A percentile compares a stretch with the other conserved stretches of the same genome.
These are phyloP conservation scores for Xylaria grammica DNA, from an alignment of 495 filamentous ascomycete species.

Conservation along the genomic window DNA sequence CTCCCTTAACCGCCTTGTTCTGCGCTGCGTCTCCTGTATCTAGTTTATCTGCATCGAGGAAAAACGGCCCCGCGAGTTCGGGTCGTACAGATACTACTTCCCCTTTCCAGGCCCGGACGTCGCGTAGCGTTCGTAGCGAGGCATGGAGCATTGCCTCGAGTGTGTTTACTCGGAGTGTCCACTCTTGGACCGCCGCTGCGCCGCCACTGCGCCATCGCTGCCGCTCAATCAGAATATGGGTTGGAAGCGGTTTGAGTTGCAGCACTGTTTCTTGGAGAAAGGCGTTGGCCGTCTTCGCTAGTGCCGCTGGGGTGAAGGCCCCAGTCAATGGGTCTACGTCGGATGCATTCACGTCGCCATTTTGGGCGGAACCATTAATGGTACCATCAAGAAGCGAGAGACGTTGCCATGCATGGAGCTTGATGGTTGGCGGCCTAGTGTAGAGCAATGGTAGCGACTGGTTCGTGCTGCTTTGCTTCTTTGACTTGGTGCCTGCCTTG, in stretches of 20 bases:
- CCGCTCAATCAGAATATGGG: slow-evolving; percentile 83
- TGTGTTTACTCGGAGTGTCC: slow-evolving; percentile 89
- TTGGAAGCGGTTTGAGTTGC: slow-evolving; percentile 61
- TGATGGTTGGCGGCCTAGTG: slow-evolving; percentile 27
- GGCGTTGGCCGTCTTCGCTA: slow-evolving; percentile 65
- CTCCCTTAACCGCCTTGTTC: not conserved
- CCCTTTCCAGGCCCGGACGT: slow-evolving; percentile 47
- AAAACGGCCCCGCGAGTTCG: slow-evolving; percentile 47
- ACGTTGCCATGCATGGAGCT: slow-evolving; percentile 39
- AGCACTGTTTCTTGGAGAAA: slow-evolving; percentile 57
- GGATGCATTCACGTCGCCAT: not conserved
- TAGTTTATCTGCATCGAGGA: slow-evolving; percentile 59
- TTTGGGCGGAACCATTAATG: too few species aligned
- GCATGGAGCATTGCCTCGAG: slow-evolving; percentile 90
- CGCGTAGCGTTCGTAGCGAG: slow-evolving; percentile 63
- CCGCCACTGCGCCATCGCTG: slow-evolving; percentile 82
- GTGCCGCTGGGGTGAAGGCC: slow-evolving; percentile 62
- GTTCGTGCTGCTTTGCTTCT: slow-evolving; percentile 16
- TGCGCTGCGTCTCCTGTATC: too few species aligned
- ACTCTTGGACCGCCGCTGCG: slow-evolving; percentile 72
- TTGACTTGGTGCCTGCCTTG: not conserved
- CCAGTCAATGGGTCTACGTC: slow-evolving; percentile 23
- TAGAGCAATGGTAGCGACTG: slow-evolving; percentile 21
- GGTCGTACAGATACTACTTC: slow-evolving; percentile 44
- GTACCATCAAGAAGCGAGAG: slow-evolving; percentile 35